Conservation (phyloP, 2,329 filamentous ascomycete genomes). For the Penicillium sp. region DNA sequence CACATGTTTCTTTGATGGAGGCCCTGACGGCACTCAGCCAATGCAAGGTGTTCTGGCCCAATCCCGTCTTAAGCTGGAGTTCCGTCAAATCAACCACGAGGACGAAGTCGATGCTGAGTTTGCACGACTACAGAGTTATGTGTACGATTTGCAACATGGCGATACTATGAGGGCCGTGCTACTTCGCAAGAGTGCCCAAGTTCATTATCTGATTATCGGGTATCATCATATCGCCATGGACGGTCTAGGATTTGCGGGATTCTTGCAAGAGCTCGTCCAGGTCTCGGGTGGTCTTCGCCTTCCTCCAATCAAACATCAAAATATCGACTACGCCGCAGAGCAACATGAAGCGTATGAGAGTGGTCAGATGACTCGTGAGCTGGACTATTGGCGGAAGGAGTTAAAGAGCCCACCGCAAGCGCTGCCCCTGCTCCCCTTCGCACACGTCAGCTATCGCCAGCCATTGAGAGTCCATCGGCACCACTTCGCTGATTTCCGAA, state of each 20-base stretch:
- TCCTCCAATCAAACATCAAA: neutral
- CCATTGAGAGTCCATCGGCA: no score
- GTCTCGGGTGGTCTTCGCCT: neutral
- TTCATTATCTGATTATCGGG: conserved; percentile 1
- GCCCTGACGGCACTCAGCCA: conserved; percentile 7
- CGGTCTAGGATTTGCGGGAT: conserved; percentile 6
- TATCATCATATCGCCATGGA: conserved; percentile 21
- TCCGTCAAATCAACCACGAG: neutral
- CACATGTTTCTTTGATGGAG: conserved; percentile 24
- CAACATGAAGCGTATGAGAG: neutral
- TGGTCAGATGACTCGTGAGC: neutral
- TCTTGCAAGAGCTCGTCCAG: conserved; percentile 6
- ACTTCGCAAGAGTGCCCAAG: neutral
- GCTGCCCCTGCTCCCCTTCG: conserved; percentile 1
- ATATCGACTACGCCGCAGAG: neutral
- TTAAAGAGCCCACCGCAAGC: neutral
- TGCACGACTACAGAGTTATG: neutral
- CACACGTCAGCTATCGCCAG: no score
- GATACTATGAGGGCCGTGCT: neutral
- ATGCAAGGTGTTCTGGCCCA: conserved; percentile 4
- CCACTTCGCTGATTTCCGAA: neutral
- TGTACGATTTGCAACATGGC: neutral
- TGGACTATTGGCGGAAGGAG: neutral
- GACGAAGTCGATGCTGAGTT: neutral
- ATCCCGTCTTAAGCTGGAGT: conserved; percentile 6